Conservation (phyloP, 192 early-diverging fungal genomes). For the Coemansia sp. region DNA sequence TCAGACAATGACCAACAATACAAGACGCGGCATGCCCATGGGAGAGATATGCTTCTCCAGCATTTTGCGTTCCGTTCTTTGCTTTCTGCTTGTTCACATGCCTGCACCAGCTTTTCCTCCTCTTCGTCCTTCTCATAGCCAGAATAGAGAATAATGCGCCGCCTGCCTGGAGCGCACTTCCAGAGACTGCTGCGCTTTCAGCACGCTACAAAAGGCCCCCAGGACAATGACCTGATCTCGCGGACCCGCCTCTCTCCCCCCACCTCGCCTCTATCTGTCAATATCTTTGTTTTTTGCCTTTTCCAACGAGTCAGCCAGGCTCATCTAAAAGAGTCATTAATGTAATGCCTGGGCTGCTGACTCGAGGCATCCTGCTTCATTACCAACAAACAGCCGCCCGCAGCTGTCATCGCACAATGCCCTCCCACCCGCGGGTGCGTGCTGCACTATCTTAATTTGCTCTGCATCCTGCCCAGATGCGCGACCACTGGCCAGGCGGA, state of each 20-base stretch:
- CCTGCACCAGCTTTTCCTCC: background rate
- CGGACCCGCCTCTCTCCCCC: background rate
- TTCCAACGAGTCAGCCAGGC: background rate
- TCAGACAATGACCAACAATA: background rate
- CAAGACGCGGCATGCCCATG: background rate
- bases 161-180: background rate
- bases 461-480: background rate
- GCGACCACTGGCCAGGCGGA: background rate
- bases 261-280: background rate
- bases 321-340: background rate
- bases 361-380: background rate
- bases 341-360: background rate
- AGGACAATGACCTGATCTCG: background rate
- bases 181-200: background rate
- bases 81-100: background rate
- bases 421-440: background rate
- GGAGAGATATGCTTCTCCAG: background rate
- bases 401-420: background rate
- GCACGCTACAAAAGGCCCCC: background rate
- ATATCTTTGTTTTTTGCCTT: background rate
- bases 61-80: no score
- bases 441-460: background rate
- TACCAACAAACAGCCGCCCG: background rate
- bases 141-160: background rate
- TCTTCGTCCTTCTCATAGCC: background rate